Conservation (phyloP, 768 basidiomycete species). For the Naganishia antarctica region DNA sequence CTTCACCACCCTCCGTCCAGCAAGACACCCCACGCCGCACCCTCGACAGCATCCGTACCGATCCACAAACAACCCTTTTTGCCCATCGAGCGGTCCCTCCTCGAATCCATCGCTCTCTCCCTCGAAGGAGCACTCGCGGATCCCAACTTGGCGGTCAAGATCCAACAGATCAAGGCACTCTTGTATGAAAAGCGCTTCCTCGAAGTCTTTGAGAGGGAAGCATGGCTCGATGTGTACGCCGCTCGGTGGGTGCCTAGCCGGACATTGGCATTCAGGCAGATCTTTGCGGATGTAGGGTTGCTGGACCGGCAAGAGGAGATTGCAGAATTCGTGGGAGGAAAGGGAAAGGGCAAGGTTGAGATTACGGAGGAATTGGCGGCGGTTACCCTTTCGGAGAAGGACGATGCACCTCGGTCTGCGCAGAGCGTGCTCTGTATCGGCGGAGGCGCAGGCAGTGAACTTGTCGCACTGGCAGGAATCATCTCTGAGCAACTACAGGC, state of each 20-base stretch:
- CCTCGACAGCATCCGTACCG: background rate
- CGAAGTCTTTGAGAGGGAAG: constrained; percentile 39
- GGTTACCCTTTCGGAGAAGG: background rate
- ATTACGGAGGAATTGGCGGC: background rate
- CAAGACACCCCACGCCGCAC: constrained; percentile 1
- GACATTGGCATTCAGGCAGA: constrained; percentile 43
- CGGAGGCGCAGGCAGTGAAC: constrained; percentile 46
- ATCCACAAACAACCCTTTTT: constrained; percentile 27
- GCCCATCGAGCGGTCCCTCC: constrained; percentile 38
- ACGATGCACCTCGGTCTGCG: background rate
- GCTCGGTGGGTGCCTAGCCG: constrained; percentile 48
- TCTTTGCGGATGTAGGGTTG: constrained; percentile 39
- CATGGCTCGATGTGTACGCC: constrained; percentile 41
- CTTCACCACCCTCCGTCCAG: constrained; percentile 23
- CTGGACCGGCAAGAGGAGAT: constrained; percentile 36
- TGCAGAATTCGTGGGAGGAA: constrained; percentile 2
- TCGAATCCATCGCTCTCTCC: constrained; percentile 33
- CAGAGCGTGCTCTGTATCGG: constrained; percentile 41
- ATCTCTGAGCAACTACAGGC: constrained; percentile 18
- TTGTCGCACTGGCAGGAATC: constrained; percentile 37
- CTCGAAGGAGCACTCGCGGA: constrained; percentile 33
- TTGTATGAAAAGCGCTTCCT: constrained; percentile 47
- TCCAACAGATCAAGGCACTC: constrained; percentile 43
- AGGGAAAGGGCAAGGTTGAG: constrained; percentile 28
- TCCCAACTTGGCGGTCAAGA: constrained; percentile 32